Conservation (phyloP, 2,329 filamentous ascomycete species). For the Colletotrichum cereale region DNA sequence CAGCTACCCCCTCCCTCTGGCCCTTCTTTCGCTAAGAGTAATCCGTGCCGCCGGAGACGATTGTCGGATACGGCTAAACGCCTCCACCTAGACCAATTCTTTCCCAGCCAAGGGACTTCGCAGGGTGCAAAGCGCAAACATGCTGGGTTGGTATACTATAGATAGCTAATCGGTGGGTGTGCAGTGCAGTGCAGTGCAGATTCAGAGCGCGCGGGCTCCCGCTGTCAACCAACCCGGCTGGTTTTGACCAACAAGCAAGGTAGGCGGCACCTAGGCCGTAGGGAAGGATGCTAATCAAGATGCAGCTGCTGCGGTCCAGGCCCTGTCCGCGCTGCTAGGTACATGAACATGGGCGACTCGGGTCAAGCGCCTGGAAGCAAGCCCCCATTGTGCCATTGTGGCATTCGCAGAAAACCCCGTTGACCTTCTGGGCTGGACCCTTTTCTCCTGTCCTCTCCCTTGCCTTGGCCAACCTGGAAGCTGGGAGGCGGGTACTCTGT, state of each 20-base stretch:
- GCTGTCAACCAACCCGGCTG: slow-evolving; percentile 17
- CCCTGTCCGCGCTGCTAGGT: not conserved
- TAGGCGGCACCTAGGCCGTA: no score
- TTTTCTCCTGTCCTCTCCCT: slow-evolving; percentile 13
- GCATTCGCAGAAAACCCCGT: not conserved
- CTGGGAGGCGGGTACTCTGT: slow-evolving; percentile 2
- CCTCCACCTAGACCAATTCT: not conserved
- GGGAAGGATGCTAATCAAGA: no score
- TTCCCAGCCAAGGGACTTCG: no score
- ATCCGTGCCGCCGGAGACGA: not conserved
- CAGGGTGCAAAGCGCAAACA: not conserved
- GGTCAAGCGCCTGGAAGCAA: not conserved
- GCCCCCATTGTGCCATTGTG: not conserved
- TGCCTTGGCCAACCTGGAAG: not conserved
- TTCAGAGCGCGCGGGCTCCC: slow-evolving; percentile 8
- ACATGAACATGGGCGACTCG: not conserved
- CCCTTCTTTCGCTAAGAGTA: not conserved
- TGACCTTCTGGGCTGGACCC: slow-evolving; percentile 21
- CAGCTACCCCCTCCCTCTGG: not conserved
- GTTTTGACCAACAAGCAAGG: slow-evolving; percentile 1
- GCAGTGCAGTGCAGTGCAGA: not conserved
- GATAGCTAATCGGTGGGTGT: no score
- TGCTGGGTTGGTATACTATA: not conserved
- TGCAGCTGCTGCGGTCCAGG: slow-evolving; percentile 22
- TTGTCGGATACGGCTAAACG: slow-evolving; percentile 10